phyloP scores from a whole-genome alignment of 148 eudicot genomes.

The Chenopodium quinoa region DNA sequence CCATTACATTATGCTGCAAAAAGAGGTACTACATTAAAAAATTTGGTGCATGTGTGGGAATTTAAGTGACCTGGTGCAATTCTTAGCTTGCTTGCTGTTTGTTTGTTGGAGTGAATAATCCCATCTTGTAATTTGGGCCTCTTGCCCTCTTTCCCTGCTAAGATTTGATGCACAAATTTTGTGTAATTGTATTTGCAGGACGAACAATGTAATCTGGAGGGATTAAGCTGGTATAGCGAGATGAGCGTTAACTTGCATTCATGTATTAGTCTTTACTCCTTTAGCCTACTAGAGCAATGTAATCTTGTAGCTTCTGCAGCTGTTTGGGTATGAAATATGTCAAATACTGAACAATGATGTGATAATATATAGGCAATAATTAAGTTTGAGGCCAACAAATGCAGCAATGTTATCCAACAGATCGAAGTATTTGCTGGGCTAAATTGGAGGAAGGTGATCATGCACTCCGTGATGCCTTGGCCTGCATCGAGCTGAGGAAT shows the following conservation, averaged over 20 bases:
- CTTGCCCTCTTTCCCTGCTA: no score
- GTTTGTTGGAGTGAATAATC: no score
- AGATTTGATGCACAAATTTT: no score
- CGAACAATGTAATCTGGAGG: neutral
- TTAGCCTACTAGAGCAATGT: neutral
- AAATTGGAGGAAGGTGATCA: neutral
- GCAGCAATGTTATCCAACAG: slow-evolving; percentile 17
- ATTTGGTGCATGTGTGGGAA: neutral
- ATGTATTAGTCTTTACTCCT: neutral
- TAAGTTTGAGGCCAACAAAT: slow-evolving; percentile 1
- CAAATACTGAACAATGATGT: neutral
- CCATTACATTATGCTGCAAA: slow-evolving; percentile 23
- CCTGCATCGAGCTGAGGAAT: slow-evolving; percentile 5
- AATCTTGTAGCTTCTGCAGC: no score
- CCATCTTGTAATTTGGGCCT: no score
- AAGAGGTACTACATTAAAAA: neutral
- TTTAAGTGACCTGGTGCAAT: no score
- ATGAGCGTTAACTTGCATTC: neutral
- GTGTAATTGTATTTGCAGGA: neutral
- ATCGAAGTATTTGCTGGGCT: slow-evolving; percentile 13
- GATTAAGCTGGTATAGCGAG: no score
- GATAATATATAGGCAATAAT: slow-evolving; percentile 11
- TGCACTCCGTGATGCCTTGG: slow-evolving; percentile 10
- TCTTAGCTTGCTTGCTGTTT: no score
- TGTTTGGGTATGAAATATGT: no score